Percentiles rank a stretch among this genome's conserved stretches.
Conservation (phyloP, 202 grass and related monocot species). For the Zoysia matrella region DNA sequence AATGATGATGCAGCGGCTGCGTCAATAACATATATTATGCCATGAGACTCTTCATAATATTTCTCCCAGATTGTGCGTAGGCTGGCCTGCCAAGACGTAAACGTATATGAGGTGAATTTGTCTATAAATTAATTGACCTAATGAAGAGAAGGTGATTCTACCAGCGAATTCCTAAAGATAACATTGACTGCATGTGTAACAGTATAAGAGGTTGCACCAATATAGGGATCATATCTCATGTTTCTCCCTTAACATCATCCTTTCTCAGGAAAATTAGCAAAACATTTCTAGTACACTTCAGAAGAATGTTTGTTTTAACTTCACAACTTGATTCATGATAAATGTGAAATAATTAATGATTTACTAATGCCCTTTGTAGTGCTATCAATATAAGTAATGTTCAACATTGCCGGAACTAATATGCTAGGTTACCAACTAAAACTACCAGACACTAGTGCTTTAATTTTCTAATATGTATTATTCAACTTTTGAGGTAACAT, state of each 20-base stretch:
- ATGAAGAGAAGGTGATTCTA: conserved; percentile 15
- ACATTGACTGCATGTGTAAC: neutral
- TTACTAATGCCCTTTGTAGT: neutral
- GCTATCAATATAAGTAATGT: neutral
- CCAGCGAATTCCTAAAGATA: conserved; percentile 11
- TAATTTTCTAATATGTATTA: conserved; percentile 1
- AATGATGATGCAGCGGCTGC: too few relatives aligned
- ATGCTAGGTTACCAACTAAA: conserved; percentile 11
- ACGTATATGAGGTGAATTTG: conserved; percentile 18
- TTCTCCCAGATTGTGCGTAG: conserved; percentile 98
- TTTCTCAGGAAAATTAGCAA: conserved; percentile 11
- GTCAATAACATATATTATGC: conserved; percentile 91
- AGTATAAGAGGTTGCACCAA: neutral
- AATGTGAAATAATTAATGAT: neutral
- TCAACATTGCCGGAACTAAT: neutral
- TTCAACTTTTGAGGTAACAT: conserved; percentile 7
- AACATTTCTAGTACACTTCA: neutral
- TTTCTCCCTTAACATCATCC: neutral
- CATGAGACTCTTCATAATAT: conserved; percentile 94
- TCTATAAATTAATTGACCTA: conserved; percentile 1
- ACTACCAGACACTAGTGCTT: neutral
- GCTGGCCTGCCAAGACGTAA: conserved; percentile 59
- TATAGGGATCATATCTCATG: conserved; percentile 9
- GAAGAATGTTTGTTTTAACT: conserved; percentile 2
- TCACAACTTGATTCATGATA: neutral